Evolutionary conservation across 176 grass and related monocot genomes (phyloP).

Genomic region (Bromus sterilis): DNA sequence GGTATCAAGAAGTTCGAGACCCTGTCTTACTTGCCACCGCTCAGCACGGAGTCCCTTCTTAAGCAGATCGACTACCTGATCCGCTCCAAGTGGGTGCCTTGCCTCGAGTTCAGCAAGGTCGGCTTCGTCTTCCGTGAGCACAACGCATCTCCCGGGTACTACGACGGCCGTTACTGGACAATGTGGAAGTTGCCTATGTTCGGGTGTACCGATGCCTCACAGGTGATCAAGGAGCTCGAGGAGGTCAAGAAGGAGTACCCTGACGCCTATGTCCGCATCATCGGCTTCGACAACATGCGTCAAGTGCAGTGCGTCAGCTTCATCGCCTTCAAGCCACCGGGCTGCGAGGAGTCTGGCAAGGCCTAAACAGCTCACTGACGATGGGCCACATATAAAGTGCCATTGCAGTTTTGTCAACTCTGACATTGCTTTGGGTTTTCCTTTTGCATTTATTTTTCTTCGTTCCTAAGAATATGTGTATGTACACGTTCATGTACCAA

Average conservation of each 20-base stretch:
- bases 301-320: constrained; percentile 59
- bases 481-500: background rate
- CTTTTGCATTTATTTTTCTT: background rate
- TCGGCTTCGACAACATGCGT: constrained; percentile 46
- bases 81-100: background rate
- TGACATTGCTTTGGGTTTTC: background rate
- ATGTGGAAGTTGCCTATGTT: constrained; percentile 34
- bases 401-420: background rate
- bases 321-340: constrained; percentile 50
- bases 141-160: background rate
- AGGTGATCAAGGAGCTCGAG: constrained; percentile 19
- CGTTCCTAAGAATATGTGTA: background rate
- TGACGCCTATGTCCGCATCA: constrained; percentile 35
- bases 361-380: background rate
- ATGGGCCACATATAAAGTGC: background rate
- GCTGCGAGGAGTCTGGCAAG: background rate
- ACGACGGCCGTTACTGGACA: background rate
- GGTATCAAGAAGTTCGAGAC: background rate
- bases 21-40: background rate
- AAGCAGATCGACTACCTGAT: background rate
- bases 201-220: constrained; percentile 26
- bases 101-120: background rate
- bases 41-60: background rate
- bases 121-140: background rate
- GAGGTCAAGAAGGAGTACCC: constrained; percentile 42